Evolutionary conservation across 768 basidiomycete genomes (phyloP).

Genomic region (Serendipita vermifera): DNA sequence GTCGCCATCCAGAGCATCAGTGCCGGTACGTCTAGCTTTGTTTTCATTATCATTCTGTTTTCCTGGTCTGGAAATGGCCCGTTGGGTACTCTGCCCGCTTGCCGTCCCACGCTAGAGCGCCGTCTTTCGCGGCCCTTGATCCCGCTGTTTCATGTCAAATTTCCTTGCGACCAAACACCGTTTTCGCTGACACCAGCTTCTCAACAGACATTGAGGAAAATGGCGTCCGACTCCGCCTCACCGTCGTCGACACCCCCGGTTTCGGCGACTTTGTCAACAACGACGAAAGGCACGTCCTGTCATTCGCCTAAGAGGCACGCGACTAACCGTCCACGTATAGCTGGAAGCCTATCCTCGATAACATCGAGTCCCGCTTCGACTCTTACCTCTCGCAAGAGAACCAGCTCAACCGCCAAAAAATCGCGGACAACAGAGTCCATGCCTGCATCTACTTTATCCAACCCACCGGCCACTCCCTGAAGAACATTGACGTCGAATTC

Average conservation of each 20-base stretch:
- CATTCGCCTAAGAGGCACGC: no score
- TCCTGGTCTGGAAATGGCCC: conserved; percentile 12
- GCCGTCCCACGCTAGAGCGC: not conserved
- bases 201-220: conserved; percentile 93
- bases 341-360: conserved; percentile 97
- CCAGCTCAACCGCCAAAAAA: conserved; percentile 87
- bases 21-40: conserved; percentile 52
- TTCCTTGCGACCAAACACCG: not conserved
- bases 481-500: conserved; percentile 97
- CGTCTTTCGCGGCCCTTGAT: not conserved
- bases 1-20: conserved; percentile 98
- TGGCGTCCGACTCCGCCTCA: conserved; percentile 88
- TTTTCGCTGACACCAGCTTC: not conserved
- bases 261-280: conserved; percentile 99
- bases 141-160: conserved; percentile 4
- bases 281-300: conserved; percentile 66
- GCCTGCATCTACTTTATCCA: conserved; percentile 99
- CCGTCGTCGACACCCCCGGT: conserved; percentile 98
- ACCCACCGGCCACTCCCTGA: conserved; percentile 98
- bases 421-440: conserved; percentile 94
- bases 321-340: no score
- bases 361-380: conserved; percentile 96
- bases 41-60: conserved; percentile 14
- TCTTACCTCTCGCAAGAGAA: conserved; percentile 98
- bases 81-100: not conserved